Percentiles rank a stretch among this genome's conserved stretches.
Conservation (phyloP, 2,329 filamentous ascomycete species). For the Penicillium nordicum region DNA sequence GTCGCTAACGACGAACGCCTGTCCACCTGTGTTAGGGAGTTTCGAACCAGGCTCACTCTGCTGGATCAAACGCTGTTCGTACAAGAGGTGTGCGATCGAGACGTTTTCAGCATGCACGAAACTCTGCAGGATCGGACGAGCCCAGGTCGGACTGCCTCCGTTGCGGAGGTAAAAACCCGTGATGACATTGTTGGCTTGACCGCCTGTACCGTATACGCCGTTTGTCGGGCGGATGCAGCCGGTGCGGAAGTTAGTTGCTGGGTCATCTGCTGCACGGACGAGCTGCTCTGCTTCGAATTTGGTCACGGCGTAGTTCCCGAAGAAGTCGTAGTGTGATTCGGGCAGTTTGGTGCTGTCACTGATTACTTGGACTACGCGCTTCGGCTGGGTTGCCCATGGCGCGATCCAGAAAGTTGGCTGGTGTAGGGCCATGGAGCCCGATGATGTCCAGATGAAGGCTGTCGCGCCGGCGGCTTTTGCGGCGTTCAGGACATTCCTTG, state of each 20-base stretch:
- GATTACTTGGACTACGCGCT: constrained; percentile 46
- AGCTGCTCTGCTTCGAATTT: constrained; percentile 54
- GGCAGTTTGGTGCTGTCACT: constrained; percentile 44
- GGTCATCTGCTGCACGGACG: constrained; percentile 46
- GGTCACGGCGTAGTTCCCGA: constrained; percentile 49
- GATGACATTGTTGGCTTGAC: constrained; percentile 39
- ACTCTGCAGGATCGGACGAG: constrained; percentile 47
- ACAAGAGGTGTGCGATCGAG: constrained; percentile 52
- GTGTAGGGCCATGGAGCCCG: constrained; percentile 46
- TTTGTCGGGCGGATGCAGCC: constrained; percentile 55
- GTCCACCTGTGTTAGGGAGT: constrained; percentile 40
- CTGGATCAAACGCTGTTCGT: constrained; percentile 51
- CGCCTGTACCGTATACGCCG: constrained; percentile 51
- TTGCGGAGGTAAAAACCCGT: constrained; percentile 41
- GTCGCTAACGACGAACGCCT: constrained; percentile 53
- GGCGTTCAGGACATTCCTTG: constrained; percentile 49
- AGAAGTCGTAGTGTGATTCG: constrained; percentile 44
- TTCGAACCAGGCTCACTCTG: constrained; percentile 17
- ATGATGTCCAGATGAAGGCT: constrained; percentile 54
- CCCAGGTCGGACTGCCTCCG: constrained; percentile 44
- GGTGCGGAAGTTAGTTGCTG: constrained; percentile 46
- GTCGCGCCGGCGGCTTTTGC: constrained; percentile 48
- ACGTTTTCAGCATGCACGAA: constrained; percentile 53
- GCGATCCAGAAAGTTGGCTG: constrained; percentile 44
- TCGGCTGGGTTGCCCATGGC: constrained; percentile 45